phyloP scores from a whole-genome alignment of 2,329 filamentous ascomycete species.

The Neophaeococcomyces mojaviensis region DNA sequence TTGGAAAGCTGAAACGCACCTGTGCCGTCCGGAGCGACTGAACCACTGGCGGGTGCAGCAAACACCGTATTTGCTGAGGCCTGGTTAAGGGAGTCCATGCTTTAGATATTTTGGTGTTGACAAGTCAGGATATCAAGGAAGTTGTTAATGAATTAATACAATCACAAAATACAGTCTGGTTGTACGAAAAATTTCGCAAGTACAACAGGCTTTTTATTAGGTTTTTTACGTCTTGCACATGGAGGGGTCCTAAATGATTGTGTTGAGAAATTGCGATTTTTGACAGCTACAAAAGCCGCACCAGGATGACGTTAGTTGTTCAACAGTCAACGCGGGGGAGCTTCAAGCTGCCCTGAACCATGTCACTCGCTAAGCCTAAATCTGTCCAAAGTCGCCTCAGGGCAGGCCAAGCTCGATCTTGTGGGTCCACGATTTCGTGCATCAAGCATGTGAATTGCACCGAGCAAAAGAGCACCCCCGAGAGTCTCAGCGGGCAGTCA shows the following conservation, averaged over 20 bases:
- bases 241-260: constrained; percentile 5
- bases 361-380: not conserved
- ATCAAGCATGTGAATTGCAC: constrained; percentile 2
- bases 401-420: not conserved
- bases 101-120: no score
- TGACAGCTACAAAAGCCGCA: not conserved
- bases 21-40: constrained; percentile 4
- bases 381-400: no score
- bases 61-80: constrained; percentile 1
- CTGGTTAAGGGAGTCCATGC: constrained; percentile 4
- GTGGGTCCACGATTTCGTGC: not conserved
- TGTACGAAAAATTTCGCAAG: not conserved
- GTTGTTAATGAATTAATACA: no score
- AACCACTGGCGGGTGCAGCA: not conserved
- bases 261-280: not conserved
- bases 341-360: not conserved
- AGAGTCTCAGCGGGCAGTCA: not conserved
- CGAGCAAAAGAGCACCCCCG: not conserved
- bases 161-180: not conserved
- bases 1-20: not conserved
- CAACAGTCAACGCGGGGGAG: constrained; percentile 4
- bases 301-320: constrained; percentile 2
- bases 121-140: no score
- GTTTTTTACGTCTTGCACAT: not conserved
- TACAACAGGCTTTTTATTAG: not conserved